Evolutionary conservation across 208 protist genomes (phyloP), one percentile per base, ranked within the genome.

Genomic region (Trypanosoma mega): DNA sequence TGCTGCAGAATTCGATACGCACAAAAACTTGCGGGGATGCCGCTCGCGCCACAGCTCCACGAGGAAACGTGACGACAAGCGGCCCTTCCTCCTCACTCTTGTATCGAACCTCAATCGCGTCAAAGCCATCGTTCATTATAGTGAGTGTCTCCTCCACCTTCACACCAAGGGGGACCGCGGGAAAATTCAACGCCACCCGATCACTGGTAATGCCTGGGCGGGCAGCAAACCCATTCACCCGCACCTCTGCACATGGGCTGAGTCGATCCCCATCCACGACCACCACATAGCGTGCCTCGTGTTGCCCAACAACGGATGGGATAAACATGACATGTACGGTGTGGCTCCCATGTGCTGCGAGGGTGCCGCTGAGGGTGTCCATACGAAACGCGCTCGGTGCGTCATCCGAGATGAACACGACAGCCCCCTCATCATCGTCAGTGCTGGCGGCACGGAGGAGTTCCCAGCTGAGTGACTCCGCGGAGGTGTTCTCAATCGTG

Each of bases 101-200:
- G 74, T 97, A 96, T 18, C 65, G 43, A 16, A 98, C 60, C 23
- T 90, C 70, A 29, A 98, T 80, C 31, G 80, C 60, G 11, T 98
- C 92, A 75, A 97, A 98, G 37, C 96, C 95, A 21, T 97, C 83
- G 73, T 97, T 97, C 66, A 76, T 68, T 11, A 98, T 72, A 55
- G 75, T 63, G 52, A 98, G 79, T 16, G 81, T 86, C 16, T 82
- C 74, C 43, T 30, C 39, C 8, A 93, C 72, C 0, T 54, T 52
- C 7, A 96, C 61, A 29, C 86, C 89, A 7, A 98, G 76, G 1
- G 96, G 94, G 18, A 95, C 82, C 16, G 84, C 36, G 5, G 94
- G 93, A 34, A 98, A 91, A 21, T 93, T 60, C 23, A 98, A 68
- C 49, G 88, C 76, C 3, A 58, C 31, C 11, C 74, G 60, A 68